Conservation (phyloP, 2,329 filamentous ascomycete species). For the Aureobasidium leucospermi region DNA sequence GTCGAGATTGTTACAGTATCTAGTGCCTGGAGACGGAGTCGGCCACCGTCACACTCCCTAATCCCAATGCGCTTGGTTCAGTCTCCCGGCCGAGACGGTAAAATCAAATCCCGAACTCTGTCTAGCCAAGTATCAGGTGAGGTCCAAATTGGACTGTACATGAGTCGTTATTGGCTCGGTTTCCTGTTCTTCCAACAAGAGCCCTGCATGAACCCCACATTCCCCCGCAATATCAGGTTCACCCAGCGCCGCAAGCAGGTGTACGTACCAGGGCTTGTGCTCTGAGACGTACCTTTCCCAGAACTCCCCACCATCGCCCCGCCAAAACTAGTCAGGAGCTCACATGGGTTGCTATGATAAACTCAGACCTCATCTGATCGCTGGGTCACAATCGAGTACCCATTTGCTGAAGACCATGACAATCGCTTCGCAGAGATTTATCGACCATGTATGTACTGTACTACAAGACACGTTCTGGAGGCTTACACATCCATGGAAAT, state of each 20-base stretch:
- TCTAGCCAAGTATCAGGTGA: slow-evolving; percentile 10
- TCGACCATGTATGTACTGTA: background rate
- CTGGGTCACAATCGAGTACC: background rate
- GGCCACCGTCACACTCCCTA: too few relatives aligned
- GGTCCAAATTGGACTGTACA: background rate
- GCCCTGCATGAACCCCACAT: slow-evolving; percentile 9
- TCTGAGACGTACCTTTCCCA: background rate
- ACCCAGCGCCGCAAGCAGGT: background rate
- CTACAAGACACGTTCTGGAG: background rate
- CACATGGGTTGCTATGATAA: background rate
- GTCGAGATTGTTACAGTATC: too few relatives aligned
- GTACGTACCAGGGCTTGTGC: background rate
- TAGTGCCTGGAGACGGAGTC: too few relatives aligned
- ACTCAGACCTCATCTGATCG: background rate
- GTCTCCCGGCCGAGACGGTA: background rate
- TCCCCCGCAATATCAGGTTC: background rate
- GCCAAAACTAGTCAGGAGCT: slow-evolving; percentile 1
- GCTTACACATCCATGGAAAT: background rate
- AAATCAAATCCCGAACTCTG: background rate
- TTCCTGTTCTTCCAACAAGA: background rate
- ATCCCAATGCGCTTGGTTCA: too few relatives aligned
- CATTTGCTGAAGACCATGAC: too few relatives aligned
- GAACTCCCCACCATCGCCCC: slow-evolving; percentile 2
- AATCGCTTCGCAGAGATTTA: background rate
- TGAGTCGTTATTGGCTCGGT: background rate